Evolutionary conservation across 768 basidiomycete genomes (phyloP), one percentile per base, ranked within the genome.

Genomic region (Sutorius australiensis): DNA sequence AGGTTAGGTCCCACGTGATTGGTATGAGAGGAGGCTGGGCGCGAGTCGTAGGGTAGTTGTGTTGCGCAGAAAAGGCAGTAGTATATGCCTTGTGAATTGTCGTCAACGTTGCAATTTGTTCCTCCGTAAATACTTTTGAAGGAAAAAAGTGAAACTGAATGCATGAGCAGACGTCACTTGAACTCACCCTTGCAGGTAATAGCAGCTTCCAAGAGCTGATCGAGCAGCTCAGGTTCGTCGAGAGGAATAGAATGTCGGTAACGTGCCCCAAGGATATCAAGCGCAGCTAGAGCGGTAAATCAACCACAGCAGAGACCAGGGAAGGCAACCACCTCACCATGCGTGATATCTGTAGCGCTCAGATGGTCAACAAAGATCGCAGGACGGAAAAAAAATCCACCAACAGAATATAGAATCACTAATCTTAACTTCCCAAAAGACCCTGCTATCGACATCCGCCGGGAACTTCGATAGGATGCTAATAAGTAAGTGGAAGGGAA

Each of bases 381-480:
- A 28, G 3, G 16, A 39, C 34, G 21, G 5, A 24, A 24, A 11
- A 30, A 5, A n/a, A 57, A 46, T 48, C 21, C 30, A 74, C 82
- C 53, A 55, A 86, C 87, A 83, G 58, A 86, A 89, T 19, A 92
- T 61, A 51, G 78, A 68, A 65, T 91, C 89, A 51, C 86, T 75
- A 38, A 86, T 68, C 27, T 68, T 67, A 34, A 74, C 71, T 41
- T 82, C 81, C 86, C 87, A 90, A 62, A 89, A 89, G 3, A 87
- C 82, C 21, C 84, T 77, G 54, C 87, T 87, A 56, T 91, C 88
- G 21, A 80, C 74, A 58, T 91, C 88, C 24, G 77, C 72, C 1
- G 90, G 91, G 70, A 92, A 89, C 70, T 91, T 92, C 59, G 78
- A 80, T 54, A 92, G 64, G 48, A 90, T 77, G 54, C 86, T 86